Base-by-base conservation (phyloP, 208 protist genomes). In the Kentomonas sorsogonicus region DNA sequence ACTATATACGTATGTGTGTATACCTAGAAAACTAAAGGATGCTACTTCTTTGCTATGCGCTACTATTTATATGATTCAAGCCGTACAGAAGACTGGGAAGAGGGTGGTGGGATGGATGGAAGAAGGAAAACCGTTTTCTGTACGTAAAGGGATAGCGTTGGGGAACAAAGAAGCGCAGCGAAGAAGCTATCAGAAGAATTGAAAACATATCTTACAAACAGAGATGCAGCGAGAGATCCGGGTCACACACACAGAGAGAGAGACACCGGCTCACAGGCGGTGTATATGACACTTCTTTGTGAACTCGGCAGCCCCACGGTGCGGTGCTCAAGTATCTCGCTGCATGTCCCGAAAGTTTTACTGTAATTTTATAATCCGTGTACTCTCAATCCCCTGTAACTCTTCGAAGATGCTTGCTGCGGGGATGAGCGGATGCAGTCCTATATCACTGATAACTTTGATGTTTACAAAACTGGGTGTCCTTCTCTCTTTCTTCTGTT, bases 71-170 rank as follows among this genome's bases (percentile, higher is more conserved):
- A 41, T 41, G 16, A 41, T 18, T 18, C 11, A 41, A 41, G 16
- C 11, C 11, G 16, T 41, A 41, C 11, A 16, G 16, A 7, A 50
- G 10, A 18, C 50, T 10, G 26, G 45, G 11, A 54, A 40, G 9
- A 40, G 31, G 20, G n/a, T 41, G 38, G 11, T 11, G 16, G 38
- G 38, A 16, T 11, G 31, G 18, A 54, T 10, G 18, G 31, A 54
- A 10, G 50, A 54, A 54, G 31, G 15, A 7, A 54, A 54, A 31
- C 16, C 25, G 41, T 26, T 47, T 47, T 47, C 41, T 23, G n/a
- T 20, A 10, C 25, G n/a, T 47, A 47, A 20, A 47, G 10, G 41
- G n/a, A 47, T 26, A 26, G n/a, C 41, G n/a, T n/a, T n/a, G n/a
- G n/a, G n/a, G n/a, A n/a, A n/a, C n/a, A n/a, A n/a, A n/a, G n/a